A percentile compares a stretch with the other conserved stretches of the same genome.
These are phyloP conservation scores for Eimeria mitis DNA, from an alignment of 169 alveolate genomes.

Conservation along the genomic window DNA sequence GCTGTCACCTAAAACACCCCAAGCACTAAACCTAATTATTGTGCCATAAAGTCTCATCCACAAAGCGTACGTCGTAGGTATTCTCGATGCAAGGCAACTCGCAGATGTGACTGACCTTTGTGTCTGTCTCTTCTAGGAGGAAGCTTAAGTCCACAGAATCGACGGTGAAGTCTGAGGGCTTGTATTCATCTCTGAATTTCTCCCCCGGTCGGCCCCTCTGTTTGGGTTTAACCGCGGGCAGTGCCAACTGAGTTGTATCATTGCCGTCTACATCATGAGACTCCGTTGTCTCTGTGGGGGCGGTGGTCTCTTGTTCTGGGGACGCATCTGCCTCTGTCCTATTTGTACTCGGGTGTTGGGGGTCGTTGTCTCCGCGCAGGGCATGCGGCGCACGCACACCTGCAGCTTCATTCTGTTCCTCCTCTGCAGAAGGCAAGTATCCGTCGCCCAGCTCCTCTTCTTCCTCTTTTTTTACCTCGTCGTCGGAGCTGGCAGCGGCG, in stretches of 20 bases:
- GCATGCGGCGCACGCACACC: not conserved
- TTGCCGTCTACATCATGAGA: not conserved
- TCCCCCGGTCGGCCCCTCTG: conserved; percentile 86
- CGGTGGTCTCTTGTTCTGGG: not conserved
- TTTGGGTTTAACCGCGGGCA: conserved; percentile 3
- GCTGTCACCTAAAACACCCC: conserved; percentile 44
- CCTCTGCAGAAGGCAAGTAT: not conserved
- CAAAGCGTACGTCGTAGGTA: not conserved
- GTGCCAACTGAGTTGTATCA: not conserved
- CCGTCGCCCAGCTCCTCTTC: not conserved
- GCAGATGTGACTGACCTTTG: conserved; percentile 82
- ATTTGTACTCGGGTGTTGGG: not conserved
- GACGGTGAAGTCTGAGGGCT: conserved; percentile 90
- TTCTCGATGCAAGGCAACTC: not conserved
- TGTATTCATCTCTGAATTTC: conserved; percentile 91
- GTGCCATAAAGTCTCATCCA: not conserved
- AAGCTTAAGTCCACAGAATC: conserved; percentile 89
- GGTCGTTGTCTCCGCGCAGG: not conserved
- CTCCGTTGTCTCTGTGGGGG: not conserved
- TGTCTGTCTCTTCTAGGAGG: conserved; percentile 88
- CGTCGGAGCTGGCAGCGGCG: conserved; percentile 5
- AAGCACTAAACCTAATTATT: not conserved
- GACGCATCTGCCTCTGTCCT: not conserved
- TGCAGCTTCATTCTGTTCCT: not conserved
- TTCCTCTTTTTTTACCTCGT: not conserved